Percentiles rank a stretch among this genome's conserved stretches.
Conservation (phyloP, 345 rosid genomes). For the Erodium maritimum region DNA sequence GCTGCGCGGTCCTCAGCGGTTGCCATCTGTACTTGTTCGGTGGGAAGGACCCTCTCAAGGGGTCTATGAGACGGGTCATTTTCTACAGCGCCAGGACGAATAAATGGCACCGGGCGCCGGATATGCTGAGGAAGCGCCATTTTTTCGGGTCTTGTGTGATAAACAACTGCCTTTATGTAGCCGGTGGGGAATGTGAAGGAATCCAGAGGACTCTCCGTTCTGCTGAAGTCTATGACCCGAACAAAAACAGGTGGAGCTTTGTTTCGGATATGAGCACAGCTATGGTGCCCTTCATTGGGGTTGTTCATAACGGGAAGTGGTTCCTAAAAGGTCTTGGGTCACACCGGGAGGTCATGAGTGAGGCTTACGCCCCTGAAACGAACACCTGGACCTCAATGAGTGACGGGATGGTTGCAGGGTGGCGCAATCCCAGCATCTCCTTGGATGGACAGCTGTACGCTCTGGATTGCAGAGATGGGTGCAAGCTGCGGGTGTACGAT, state of each 20-base stretch:
- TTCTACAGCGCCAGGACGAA: constrained; percentile 87
- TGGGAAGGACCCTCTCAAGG: constrained; percentile 84
- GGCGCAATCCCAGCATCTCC: constrained; percentile 80
- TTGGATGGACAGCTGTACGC: constrained; percentile 77
- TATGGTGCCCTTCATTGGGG: constrained; percentile 93
- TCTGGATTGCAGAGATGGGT: constrained; percentile 81
- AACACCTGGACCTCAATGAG: constrained; percentile 62
- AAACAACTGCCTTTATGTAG: constrained; percentile 84
- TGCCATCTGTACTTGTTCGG: constrained; percentile 88
- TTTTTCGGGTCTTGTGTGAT: constrained; percentile 89
- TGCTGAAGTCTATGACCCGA: constrained; percentile 93
- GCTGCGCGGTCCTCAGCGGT: constrained; percentile 91
- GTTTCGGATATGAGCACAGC: constrained; percentile 94
- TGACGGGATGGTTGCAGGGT: constrained; percentile 83
- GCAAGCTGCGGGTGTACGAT: constrained; percentile 76
- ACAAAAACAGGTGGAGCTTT: constrained; percentile 75
- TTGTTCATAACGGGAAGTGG: constrained; percentile 81
- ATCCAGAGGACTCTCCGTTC: constrained; percentile 83
- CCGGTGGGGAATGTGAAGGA: constrained; percentile 97
- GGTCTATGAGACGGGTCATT: constrained; percentile 80
- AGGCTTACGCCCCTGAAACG: constrained; percentile 70
- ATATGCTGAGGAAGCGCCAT: constrained; percentile 93
- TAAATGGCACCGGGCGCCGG: constrained; percentile 92
- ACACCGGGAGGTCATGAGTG: constrained; percentile 81
- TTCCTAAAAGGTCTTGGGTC: constrained; percentile 85